Percentiles rank a stretch among this genome's conserved stretches.
Evolutionary conservation across 2,329 filamentous ascomycete species (phyloP).

Genomic region (Zymoseptoria pseudotritici): DNA sequence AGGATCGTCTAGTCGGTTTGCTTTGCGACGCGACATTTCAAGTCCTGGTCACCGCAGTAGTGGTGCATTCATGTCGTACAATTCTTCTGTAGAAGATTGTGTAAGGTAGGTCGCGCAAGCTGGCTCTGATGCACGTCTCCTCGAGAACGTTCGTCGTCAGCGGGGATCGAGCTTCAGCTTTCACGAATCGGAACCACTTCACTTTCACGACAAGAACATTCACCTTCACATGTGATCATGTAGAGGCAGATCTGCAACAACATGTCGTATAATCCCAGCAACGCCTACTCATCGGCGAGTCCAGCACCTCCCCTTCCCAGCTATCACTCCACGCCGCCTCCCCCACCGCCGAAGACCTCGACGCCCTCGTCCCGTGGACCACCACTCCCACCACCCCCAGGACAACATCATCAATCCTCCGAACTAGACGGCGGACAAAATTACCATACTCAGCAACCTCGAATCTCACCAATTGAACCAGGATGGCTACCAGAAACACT

Average conservation of each 20-base stretch:
- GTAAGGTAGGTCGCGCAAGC: not conserved
- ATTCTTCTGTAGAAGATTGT: not conserved
- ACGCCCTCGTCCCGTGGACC: conserved; percentile 38
- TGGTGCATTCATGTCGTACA: conserved; percentile 15
- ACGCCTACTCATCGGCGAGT: not conserved
- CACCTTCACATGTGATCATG: not conserved
- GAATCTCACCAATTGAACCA: conserved; percentile 37
- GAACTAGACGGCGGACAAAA: conserved; percentile 21
- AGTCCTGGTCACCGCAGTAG: conserved; percentile 4
- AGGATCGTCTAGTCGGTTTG: conserved; percentile 1
- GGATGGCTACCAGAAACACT: conserved; percentile 72
- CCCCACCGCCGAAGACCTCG: conserved; percentile 42
- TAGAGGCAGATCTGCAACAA: not conserved
- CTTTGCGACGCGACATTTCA: conserved; percentile 22
- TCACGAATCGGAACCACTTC: not conserved
- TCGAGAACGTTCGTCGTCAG: not conserved
- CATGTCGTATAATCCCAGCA: conserved; percentile 14
- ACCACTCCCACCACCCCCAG: conserved; percentile 38
- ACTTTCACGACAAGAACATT: not conserved
- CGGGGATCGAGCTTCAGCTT: not conserved
- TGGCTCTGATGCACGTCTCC: not conserved
- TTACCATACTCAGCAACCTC: conserved; percentile 10
- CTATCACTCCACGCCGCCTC: conserved; percentile 40
- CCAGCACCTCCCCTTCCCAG: conserved; percentile 13
- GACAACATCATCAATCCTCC: conserved; percentile 24